Conservation (phyloP, 1,139 yeast species). For the Yamadazyma songkhlaensis region DNA sequence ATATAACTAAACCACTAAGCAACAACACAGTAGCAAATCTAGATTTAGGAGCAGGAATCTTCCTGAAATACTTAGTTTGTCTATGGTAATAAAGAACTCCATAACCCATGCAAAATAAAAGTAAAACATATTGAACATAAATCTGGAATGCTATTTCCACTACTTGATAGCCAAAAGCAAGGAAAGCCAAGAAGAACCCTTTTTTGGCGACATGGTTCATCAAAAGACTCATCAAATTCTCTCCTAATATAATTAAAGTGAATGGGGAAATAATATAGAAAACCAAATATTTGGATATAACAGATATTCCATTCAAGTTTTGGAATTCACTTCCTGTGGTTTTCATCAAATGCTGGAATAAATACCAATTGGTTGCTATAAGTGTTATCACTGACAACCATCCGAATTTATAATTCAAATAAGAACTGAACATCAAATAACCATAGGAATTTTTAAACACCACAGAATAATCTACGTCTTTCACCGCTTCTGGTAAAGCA, state of each 20-base stretch:
- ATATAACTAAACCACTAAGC: neutral
- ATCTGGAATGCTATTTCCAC: constrained; percentile 4
- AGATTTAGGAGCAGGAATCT: constrained; percentile 21
- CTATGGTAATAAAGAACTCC: constrained; percentile 35
- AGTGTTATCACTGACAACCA: constrained; percentile 18
- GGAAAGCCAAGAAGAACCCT: neutral
- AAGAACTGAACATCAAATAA: constrained; percentile 20
- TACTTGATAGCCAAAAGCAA: neutral
- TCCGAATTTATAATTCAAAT: constrained; percentile 19
- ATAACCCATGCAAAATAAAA: constrained; percentile 38
- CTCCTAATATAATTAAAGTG: constrained; percentile 12
- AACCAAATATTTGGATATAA: constrained; percentile 32
- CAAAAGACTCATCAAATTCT: constrained; percentile 15
- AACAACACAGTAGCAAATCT: constrained; percentile 15
- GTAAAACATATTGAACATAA: constrained; percentile 15
- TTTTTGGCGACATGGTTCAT: constrained; percentile 16
- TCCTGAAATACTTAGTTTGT: constrained; percentile 25
- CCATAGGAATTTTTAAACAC: constrained; percentile 26
- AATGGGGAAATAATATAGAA: constrained; percentile 29
- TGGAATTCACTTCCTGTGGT: constrained; percentile 28
- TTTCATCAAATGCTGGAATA: constrained; percentile 27
- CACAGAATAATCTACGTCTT: constrained; percentile 17
- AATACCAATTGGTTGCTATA: constrained; percentile 17
- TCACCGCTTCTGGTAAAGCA: constrained; percentile 20
- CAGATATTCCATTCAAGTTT: constrained; percentile 31